Evolutionary conservation across 768 basidiomycete genomes (phyloP), one percentile per base, ranked within the genome.

Genomic region (Macrolepiota albuminosa): DNA sequence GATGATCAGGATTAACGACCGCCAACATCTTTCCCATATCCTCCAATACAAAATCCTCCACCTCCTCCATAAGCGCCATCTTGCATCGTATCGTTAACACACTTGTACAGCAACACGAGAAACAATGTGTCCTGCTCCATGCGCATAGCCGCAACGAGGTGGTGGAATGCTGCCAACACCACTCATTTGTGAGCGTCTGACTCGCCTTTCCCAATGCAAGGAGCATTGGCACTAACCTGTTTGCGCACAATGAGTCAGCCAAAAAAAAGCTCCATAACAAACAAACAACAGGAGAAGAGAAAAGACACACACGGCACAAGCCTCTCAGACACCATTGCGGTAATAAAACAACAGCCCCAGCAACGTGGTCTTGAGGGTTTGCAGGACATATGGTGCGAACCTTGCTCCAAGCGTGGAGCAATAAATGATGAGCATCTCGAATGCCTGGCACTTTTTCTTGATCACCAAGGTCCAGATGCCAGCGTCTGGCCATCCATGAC

Each of bases 251-350:
- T n/a, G 42, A 40, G 16, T 42, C n/a, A 42, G 18, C 33, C n/a
- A n/a, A n/a, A n/a, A n/a, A n/a, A n/a, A n/a, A n/a, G n/a, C n/a
- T n/a, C n/a, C n/a, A n/a, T n/a, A n/a, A n/a, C n/a, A n/a, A n/a
- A n/a, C 7, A 9, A 9, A 11, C 8, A 18, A 9, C 9, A 33
- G 16, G 0, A n/a, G 16, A 13, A 45, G 37, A 7, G 34, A 29
- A 10, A 6, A 6, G 26, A 77, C 85, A 53, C 64, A 93, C 91
- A 91, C 78, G 0, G 86, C 86, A 68, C 79, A 85, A 0, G 89
- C 88, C 68, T 93, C 91, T 21, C 91, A 70, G 0, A 94, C 91
- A 1, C 91, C 90, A 57, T 93, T 91, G 63, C 93, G 91, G 73
- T 91, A 91, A 68, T 86, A 88, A 67, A 92, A 93, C 46, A 80